phyloP scores from a whole-genome alignment of 164 flowering plant species.

The Malania oleifera region DNA sequence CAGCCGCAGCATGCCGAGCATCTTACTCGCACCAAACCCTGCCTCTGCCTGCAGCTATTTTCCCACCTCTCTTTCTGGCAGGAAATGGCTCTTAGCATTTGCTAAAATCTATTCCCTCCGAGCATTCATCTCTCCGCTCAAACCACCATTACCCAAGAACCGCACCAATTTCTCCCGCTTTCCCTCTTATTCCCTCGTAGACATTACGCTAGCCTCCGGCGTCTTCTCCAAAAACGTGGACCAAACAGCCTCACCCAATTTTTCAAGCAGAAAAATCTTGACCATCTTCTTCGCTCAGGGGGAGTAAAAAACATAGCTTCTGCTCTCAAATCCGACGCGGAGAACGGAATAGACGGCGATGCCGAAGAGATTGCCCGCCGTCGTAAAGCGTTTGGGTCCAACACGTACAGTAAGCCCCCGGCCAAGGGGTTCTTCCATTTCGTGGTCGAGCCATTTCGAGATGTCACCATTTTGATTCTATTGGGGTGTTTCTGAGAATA shows the following conservation, averaged over 20 bases:
- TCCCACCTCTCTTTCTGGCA: not conserved
- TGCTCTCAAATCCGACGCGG: not conserved
- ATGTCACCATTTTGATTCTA: too few relatives aligned
- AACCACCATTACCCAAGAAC: not conserved
- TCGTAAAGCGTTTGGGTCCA: not conserved
- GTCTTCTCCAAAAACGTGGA: not conserved
- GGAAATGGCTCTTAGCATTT: not conserved
- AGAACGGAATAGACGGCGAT: not conserved
- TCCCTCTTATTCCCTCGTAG: not conserved
- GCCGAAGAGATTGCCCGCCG: not conserved
- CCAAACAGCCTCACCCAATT: not conserved
- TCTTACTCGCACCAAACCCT: too few relatives aligned
- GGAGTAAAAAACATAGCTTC: not conserved
- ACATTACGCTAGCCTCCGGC: not conserved
- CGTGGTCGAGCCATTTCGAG: too few relatives aligned
- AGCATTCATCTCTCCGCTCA: not conserved
- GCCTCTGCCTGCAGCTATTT: too few relatives aligned
- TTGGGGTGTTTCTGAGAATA: too few relatives aligned
- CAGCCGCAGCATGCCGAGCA: too few relatives aligned
- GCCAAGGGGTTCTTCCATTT: not conserved
- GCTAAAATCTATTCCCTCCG: not conserved
- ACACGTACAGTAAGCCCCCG: not conserved
- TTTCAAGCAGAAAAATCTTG: not conserved
- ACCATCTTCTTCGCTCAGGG: not conserved
- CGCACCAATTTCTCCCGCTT: not conserved